phyloP scores from a whole-genome alignment of 2,329 filamentous ascomycete species.

The Fusarium sp. region DNA sequence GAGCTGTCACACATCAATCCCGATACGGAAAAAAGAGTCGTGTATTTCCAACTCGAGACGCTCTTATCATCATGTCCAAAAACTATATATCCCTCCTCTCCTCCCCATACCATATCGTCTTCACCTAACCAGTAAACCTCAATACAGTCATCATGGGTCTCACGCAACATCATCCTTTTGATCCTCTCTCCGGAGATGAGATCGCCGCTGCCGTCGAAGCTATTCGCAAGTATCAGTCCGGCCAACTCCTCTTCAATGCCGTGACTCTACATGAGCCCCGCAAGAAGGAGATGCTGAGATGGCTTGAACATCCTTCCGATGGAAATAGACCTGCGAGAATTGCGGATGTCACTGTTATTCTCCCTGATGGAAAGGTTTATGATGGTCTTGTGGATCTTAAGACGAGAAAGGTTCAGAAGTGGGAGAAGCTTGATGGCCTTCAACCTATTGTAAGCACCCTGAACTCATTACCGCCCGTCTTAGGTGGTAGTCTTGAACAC shows the following conservation, averaged over 20 bases:
- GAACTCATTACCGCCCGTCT: too few species aligned
- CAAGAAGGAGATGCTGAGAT: constrained; percentile 85
- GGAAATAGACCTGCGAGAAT: constrained; percentile 74
- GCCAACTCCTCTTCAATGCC: constrained; percentile 84
- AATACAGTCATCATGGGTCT: constrained; percentile 15
- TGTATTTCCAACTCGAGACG: constrained; percentile 17
- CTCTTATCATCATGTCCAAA: constrained; percentile 9
- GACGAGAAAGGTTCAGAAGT: constrained; percentile 74
- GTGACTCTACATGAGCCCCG: constrained; percentile 86
- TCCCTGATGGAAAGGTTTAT: constrained; percentile 80
- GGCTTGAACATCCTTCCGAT: constrained; percentile 74
- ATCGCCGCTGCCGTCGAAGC: constrained; percentile 72
- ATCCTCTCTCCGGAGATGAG: constrained; percentile 72
- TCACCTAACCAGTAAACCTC: neutral
- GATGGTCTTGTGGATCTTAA: constrained; percentile 84
- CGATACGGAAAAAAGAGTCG: constrained; percentile 40
- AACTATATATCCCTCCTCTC: constrained; percentile 28
- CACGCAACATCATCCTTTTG: constrained; percentile 43
- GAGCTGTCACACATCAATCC: constrained; percentile 16
- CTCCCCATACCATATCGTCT: neutral
- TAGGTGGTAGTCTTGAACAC: too few species aligned
- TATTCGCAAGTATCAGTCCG: constrained; percentile 73
- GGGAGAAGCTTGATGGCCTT: constrained; percentile 79
- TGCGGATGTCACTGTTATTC: constrained; percentile 87
- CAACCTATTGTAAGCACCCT: constrained; percentile 76